phyloP scores from a whole-genome alignment of 106 monocot species.

The Acorus calamus region DNA sequence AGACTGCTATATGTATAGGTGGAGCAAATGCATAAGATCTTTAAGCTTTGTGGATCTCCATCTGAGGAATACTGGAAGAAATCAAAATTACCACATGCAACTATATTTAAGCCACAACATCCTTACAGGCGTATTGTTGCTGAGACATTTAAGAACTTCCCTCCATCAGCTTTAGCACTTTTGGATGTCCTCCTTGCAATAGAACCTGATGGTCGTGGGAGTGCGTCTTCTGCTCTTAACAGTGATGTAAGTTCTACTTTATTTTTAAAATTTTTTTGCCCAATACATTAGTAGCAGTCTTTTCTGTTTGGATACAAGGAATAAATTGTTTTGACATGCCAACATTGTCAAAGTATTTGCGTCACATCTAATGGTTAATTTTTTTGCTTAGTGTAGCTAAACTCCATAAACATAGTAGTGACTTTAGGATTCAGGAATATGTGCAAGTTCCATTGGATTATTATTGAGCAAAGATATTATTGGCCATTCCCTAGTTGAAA shows the following conservation, averaged over 20 bases:
- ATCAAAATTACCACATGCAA: constrained; percentile 20
- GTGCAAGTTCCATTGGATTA: no score
- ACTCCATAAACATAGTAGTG: no score
- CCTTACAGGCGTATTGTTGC: constrained; percentile 17
- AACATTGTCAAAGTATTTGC: background rate
- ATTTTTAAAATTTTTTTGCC: background rate
- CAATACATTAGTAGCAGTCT: no score
- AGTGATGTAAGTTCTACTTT: constrained; percentile 19
- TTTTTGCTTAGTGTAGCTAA: no score
- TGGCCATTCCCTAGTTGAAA: no score
- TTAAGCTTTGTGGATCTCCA: constrained; percentile 36
- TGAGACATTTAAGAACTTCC: constrained; percentile 29
- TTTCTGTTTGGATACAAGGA: no score
- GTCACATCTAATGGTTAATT: no score
- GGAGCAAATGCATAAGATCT: constrained; percentile 34
- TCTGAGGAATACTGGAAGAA: constrained; percentile 32
- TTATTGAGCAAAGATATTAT: no score
- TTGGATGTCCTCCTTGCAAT: constrained; percentile 26
- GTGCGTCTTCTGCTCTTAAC: constrained; percentile 20
- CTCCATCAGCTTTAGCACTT: constrained; percentile 29
- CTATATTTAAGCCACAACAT: constrained; percentile 28
- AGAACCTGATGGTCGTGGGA: constrained; percentile 24
- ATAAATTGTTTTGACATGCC: background rate
- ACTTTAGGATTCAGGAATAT: no score
- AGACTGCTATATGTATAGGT: constrained; percentile 11